phyloP scores from a whole-genome alignment of 768 basidiomycete species.

The Hirschioporus abietinus region DNA sequence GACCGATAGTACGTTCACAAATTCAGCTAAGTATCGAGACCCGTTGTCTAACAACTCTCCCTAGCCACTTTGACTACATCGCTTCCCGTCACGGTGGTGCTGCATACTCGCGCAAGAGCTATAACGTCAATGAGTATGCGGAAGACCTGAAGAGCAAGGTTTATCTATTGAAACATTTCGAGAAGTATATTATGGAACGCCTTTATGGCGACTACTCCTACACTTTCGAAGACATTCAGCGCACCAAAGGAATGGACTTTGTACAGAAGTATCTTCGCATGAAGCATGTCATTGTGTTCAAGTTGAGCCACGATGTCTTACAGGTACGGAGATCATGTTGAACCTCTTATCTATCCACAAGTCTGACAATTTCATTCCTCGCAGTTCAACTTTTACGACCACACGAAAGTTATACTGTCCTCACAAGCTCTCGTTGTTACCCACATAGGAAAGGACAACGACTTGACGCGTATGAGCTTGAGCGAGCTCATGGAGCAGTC shows the following conservation, averaged over 20 bases:
- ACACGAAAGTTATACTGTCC: conserved; percentile 89
- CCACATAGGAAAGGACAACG: conserved; percentile 88
- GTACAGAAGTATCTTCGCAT: conserved; percentile 93
- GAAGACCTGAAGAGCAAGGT: conserved; percentile 86
- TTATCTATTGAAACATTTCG: conserved; percentile 90
- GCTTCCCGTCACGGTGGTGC: conserved; percentile 59
- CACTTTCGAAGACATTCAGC: conserved; percentile 62
- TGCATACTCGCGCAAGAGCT: conserved; percentile 66
- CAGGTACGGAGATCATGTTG: conserved; percentile 53
- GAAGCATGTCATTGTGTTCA: conserved; percentile 97
- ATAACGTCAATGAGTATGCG: conserved; percentile 66
- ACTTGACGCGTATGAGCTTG: conserved; percentile 67
- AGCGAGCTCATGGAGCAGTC: conserved; percentile 62
- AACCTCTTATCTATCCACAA: not conserved
- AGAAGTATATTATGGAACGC: conserved; percentile 89
- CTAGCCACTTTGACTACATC: conserved; percentile 87
- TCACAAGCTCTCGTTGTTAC: conserved; percentile 74
- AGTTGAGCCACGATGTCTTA: conserved; percentile 91
- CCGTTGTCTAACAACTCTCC: conserved; percentile 1
- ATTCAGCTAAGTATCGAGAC: not conserved
- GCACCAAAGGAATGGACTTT: conserved; percentile 87
- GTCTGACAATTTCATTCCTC: conserved; percentile 7
- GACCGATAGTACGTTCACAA: conserved; percentile 68
- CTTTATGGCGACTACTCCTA: conserved; percentile 83
- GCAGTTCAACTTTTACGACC: conserved; percentile 99